A percentile compares a stretch with the other conserved stretches of the same genome.
phyloP scores from a whole-genome alignment of 768 basidiomycete species.

The Lactarius indigo region DNA sequence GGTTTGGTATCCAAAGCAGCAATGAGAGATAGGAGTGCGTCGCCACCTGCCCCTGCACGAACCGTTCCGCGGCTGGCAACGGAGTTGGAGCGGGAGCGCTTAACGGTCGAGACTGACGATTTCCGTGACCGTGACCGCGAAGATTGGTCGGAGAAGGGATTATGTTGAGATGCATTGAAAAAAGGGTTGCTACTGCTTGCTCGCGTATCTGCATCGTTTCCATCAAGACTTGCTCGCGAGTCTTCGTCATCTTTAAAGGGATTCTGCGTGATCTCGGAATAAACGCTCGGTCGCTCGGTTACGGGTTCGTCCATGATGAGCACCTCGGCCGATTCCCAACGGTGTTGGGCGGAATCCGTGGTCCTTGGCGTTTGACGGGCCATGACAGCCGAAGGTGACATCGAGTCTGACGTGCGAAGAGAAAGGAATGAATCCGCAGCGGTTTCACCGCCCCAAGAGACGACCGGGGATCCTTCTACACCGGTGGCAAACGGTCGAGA shows the following conservation, averaged over 20 bases:
- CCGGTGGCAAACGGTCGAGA: conserved; percentile 10
- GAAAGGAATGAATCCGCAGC: conserved; percentile 20
- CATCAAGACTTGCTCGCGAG: not conserved
- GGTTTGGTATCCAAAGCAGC: conserved; percentile 18
- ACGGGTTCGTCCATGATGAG: conserved; percentile 16
- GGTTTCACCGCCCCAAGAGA: conserved; percentile 20
- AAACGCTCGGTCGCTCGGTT: not conserved
- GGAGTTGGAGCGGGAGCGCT: conserved; percentile 18
- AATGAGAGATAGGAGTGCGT: conserved; percentile 23
- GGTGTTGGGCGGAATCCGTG: conserved; percentile 18
- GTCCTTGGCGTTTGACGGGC: conserved; percentile 23
- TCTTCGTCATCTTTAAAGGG: conserved; percentile 20
- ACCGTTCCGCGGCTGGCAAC: conserved; percentile 6
- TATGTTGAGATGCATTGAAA: conserved; percentile 21
- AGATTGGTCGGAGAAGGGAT: conserved; percentile 24
- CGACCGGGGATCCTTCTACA: not conserved
- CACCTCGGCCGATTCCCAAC: conserved; percentile 27
- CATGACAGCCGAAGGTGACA: conserved; percentile 21
- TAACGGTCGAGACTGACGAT: conserved; percentile 18
- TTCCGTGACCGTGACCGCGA: conserved; percentile 19
- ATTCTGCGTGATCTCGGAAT: not conserved
- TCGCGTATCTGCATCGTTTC: not conserved
- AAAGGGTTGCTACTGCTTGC: conserved; percentile 20
- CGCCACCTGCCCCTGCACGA: conserved; percentile 4
- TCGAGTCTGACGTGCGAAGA: conserved; percentile 8